Conservation (phyloP, 2,329 filamentous ascomycete genomes). For the Ophiocordyceps robertsii region DNA sequence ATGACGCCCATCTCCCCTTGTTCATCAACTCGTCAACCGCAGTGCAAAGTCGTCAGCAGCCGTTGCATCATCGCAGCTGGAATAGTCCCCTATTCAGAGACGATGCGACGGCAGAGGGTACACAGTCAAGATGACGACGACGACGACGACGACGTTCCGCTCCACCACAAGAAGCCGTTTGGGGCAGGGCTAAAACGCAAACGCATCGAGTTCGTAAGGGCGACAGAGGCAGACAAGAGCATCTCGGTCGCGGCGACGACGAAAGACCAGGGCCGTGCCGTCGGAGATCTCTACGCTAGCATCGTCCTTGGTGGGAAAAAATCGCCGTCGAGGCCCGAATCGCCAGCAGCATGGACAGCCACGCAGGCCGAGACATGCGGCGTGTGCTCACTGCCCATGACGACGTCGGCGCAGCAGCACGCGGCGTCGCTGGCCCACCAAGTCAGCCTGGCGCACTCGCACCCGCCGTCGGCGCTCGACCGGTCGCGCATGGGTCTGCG, state of each 20-base stretch:
- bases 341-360: background rate
- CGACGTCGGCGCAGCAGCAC: conserved; percentile 26
- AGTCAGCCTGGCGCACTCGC: conserved; percentile 52
- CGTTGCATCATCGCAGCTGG: background rate
- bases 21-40: no score
- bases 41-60: background rate
- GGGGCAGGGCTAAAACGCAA: conserved; percentile 42
- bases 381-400: conserved; percentile 22
- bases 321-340: background rate
- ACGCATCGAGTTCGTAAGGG: conserved; percentile 43
- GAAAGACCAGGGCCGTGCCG: conserved; percentile 12
- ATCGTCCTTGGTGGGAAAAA: conserved; percentile 40
- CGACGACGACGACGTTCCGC: conserved; percentile 27
- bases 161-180: conserved; percentile 40
- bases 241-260: conserved; percentile 8
- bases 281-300: conserved; percentile 51
- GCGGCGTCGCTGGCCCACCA: conserved; percentile 57
- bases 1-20: no score
- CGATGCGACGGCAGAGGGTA: background rate
- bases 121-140: conserved; percentile 15
- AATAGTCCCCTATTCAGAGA: no score
- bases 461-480: conserved; percentile 60
- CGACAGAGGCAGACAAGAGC: conserved; percentile 24
- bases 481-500: conserved; percentile 55
- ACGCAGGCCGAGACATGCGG: conserved; percentile 12